These are phyloP conservation scores for Trichosporon sp. DNA, from an alignment of 1,284 basidiomycete species.

Conservation along the genomic window DNA sequence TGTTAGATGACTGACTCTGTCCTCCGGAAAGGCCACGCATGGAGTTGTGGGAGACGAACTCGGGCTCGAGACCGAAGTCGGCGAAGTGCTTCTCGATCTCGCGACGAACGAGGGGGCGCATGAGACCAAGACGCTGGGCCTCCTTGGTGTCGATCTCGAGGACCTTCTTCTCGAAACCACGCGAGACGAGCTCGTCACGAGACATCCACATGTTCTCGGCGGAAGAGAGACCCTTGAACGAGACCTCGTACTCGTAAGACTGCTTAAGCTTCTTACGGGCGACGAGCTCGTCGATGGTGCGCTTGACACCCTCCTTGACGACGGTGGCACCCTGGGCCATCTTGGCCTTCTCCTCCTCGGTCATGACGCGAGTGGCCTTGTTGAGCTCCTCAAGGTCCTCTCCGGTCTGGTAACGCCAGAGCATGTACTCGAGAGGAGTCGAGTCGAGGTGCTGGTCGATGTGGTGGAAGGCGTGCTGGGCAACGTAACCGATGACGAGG, in stretches of 20 bases:
- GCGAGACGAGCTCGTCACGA: constrained; percentile 94
- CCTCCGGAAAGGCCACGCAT: constrained; percentile 98
- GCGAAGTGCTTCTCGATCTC: constrained; percentile 98
- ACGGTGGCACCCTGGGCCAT: constrained; percentile 92
- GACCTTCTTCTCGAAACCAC: constrained; percentile 98
- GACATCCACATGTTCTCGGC: constrained; percentile 96
- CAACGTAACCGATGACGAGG: constrained; percentile 97
- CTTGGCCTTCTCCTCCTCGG: constrained; percentile 86
- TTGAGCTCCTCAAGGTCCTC: constrained; percentile 95
- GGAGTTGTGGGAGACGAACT: constrained; percentile 87
- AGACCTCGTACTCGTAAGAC: constrained; percentile 96
- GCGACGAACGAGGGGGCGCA: constrained; percentile 92
- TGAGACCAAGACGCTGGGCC: constrained; percentile 92
- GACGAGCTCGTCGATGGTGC: constrained; percentile 88
- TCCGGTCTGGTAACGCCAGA: constrained; percentile 99
- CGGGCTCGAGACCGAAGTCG: constrained; percentile 85
- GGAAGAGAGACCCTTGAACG: constrained; percentile 87
- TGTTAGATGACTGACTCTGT: constrained; percentile 63
- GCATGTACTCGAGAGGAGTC: constrained; percentile 97
- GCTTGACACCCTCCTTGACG: constrained; percentile 90
- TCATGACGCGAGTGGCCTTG: constrained; percentile 85
- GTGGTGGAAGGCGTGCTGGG: constrained; percentile 98
- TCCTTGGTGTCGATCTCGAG: constrained; percentile 96
- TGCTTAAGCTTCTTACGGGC: constrained; percentile 97
- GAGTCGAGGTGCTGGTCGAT: constrained; percentile 98